Percentiles rank a stretch among this genome's conserved stretches.
phyloP scores from a whole-genome alignment of 495 filamentous ascomycete species.

The Pyrenopolyporus hunteri region DNA sequence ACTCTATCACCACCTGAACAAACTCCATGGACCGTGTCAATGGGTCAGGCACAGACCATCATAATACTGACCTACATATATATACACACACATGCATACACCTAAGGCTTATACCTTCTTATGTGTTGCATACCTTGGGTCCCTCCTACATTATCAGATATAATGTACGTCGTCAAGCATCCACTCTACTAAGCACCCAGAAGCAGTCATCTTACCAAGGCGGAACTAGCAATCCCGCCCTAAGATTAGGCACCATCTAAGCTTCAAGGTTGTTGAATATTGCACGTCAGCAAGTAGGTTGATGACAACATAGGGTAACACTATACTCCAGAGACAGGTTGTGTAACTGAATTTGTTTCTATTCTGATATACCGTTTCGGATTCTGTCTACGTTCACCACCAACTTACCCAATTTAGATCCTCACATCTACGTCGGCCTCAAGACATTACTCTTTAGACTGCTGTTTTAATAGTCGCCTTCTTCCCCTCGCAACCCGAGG shows the following conservation, averaged over 20 bases:
- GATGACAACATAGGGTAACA: constrained; percentile 23
- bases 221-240: constrained; percentile 12
- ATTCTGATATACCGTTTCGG: constrained; percentile 5
- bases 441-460: neutral
- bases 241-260: constrained; percentile 20
- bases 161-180: constrained; percentile 5
- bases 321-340: constrained; percentile 1
- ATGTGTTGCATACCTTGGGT: no score
- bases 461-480: constrained; percentile 2
- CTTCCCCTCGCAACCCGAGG: constrained; percentile 25
- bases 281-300: constrained; percentile 12
- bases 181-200: constrained; percentile 2
- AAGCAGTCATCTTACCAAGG: constrained; percentile 22
- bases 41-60: constrained; percentile 36
- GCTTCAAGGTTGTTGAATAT: constrained; percentile 21
- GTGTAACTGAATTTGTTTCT: neutral
- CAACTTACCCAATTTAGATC: neutral
- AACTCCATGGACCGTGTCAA: constrained; percentile 14
- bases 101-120: no score
- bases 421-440: neutral
- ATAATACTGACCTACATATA: constrained; percentile 9
- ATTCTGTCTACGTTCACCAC: neutral
- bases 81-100: neutral
- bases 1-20: constrained; percentile 18
- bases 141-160: neutral